These are phyloP conservation scores for Polytrichum formosum DNA, from an alignment of 225 moss, liverwort and hornwort species.

Conservation along the genomic window DNA sequence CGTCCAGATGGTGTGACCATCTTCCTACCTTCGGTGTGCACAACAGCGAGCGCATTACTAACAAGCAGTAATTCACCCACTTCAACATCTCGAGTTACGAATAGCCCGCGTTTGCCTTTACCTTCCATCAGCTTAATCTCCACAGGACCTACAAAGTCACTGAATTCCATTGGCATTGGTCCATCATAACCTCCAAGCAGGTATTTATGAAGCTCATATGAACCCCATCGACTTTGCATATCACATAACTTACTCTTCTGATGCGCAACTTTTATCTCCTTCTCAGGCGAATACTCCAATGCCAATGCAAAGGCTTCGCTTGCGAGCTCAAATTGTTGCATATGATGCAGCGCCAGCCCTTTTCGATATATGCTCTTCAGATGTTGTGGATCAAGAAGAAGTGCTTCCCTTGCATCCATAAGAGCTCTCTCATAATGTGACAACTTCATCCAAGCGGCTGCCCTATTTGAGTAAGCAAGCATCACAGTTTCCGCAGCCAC, in stretches of 20 bases:
- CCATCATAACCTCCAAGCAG: conserved; percentile 45
- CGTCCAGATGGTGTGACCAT: conserved; percentile 49
- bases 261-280: conserved; percentile 51
- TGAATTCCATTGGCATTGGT: conserved; percentile 45
- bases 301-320: conserved; percentile 46
- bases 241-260: conserved; percentile 48
- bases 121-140: conserved; percentile 61
- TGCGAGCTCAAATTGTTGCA: conserved; percentile 71
- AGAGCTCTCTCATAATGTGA: conserved; percentile 53
- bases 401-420: conserved; percentile 50
- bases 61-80: conserved; percentile 81
- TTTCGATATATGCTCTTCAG: conserved; percentile 65
- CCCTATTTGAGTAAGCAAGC: conserved; percentile 76
- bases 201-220: conserved; percentile 54
- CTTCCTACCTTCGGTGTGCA: conserved; percentile 34
- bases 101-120: conserved; percentile 69
- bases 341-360: conserved; percentile 70
- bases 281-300: conserved; percentile 48
- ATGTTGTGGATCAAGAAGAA: conserved; percentile 50
- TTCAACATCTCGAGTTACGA: conserved; percentile 66
- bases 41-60: conserved; percentile 72
- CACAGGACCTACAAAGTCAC: conserved; percentile 79
- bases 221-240: conserved; percentile 61
- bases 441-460: conserved; percentile 72
- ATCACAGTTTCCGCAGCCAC: conserved; percentile 56